Conservation (phyloP, 768 basidiomycete species). For the Suillus sp. region DNA sequence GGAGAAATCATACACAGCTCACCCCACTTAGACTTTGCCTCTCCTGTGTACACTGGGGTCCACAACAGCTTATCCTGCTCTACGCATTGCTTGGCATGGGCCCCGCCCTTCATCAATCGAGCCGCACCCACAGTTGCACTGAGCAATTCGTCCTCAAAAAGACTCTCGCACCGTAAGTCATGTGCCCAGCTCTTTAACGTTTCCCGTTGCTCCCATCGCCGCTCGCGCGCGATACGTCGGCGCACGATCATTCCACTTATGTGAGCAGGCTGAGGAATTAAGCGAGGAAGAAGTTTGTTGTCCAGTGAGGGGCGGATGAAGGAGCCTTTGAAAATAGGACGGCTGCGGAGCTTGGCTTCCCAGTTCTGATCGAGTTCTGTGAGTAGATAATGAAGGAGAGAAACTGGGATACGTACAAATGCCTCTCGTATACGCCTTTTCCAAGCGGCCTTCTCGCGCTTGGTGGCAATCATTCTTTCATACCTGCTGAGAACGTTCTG, state of each 20-base stretch:
- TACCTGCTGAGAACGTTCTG: slow-evolving; percentile 57
- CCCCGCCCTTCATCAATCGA: background rate
- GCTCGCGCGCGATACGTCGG: slow-evolving; percentile 45
- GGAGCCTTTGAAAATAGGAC: slow-evolving; percentile 72
- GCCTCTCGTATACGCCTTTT: slow-evolving; percentile 49
- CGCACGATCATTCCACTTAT: slow-evolving; percentile 69
- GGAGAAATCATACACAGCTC: background rate
- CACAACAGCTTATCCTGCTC: background rate
- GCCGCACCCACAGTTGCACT: background rate
- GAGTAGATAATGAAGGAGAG: background rate
- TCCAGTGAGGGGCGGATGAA: slow-evolving; percentile 63
- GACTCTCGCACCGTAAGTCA: slow-evolving; percentile 39
- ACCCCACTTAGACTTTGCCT: background rate
- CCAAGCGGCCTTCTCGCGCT: slow-evolving; percentile 51
- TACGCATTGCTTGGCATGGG: background rate
- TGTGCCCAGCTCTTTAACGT: slow-evolving; percentile 36
- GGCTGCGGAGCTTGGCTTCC: slow-evolving; percentile 51
- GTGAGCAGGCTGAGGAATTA: slow-evolving; percentile 77
- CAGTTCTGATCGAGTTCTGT: slow-evolving; percentile 47
- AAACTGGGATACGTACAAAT: slow-evolving; percentile 42
- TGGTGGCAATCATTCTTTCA: slow-evolving; percentile 54
- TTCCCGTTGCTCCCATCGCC: slow-evolving; percentile 42
- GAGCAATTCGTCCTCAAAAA: slow-evolving; percentile 39
- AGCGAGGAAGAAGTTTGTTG: slow-evolving; percentile 74
- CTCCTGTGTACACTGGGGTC: slow-evolving; percentile 4